phyloP scores from a whole-genome alignment of 768 basidiomycete genomes.

The Pulveroboletus sp. region DNA sequence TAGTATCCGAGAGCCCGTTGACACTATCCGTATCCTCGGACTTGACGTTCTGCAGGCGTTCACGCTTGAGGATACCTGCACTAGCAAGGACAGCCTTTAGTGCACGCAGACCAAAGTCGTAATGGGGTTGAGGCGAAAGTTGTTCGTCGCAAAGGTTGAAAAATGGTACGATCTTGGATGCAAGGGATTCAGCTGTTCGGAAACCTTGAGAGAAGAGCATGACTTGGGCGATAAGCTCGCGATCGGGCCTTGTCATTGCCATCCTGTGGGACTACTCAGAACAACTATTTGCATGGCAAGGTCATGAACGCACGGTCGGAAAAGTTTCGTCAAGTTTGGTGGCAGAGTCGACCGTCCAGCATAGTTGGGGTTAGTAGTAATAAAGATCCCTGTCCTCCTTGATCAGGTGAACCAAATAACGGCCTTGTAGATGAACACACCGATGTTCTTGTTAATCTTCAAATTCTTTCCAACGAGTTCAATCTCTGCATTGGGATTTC shows the following conservation, averaged over 20 bases:
- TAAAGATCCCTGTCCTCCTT: slow-evolving; percentile 74
- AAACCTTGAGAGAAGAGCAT: slow-evolving; percentile 99
- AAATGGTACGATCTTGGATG: slow-evolving; percentile 97
- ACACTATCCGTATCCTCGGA: slow-evolving; percentile 41
- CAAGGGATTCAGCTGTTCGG: slow-evolving; percentile 95
- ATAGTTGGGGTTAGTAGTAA: slow-evolving; percentile 98
- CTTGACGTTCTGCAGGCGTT: slow-evolving; percentile 56
- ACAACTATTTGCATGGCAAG: not conserved
- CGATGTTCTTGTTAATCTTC: slow-evolving; percentile 92
- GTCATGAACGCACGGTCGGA: slow-evolving; percentile 70
- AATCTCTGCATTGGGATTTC: slow-evolving; percentile 85
- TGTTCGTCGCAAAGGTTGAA: slow-evolving; percentile 99
- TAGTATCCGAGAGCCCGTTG: slow-evolving; percentile 58
- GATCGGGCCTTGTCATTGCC: slow-evolving; percentile 98
- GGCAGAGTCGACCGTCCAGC: slow-evolving; percentile 92
- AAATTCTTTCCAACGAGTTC: slow-evolving; percentile 93
- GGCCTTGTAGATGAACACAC: slow-evolving; percentile 33
- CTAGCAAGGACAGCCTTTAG: slow-evolving; percentile 94
- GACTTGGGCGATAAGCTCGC: slow-evolving; percentile 98
- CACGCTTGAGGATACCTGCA: slow-evolving; percentile 96
- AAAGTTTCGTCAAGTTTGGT: slow-evolving; percentile 86
- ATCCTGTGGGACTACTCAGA: slow-evolving; percentile 50
- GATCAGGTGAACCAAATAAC: slow-evolving; percentile 1
- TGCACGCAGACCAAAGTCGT: slow-evolving; percentile 97
- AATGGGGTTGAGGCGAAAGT: slow-evolving; percentile 94